Percentiles rank a stretch among this genome's conserved stretches.
phyloP scores from a whole-genome alignment of 2,329 filamentous ascomycete species.

The Fusarium lyarnte region DNA sequence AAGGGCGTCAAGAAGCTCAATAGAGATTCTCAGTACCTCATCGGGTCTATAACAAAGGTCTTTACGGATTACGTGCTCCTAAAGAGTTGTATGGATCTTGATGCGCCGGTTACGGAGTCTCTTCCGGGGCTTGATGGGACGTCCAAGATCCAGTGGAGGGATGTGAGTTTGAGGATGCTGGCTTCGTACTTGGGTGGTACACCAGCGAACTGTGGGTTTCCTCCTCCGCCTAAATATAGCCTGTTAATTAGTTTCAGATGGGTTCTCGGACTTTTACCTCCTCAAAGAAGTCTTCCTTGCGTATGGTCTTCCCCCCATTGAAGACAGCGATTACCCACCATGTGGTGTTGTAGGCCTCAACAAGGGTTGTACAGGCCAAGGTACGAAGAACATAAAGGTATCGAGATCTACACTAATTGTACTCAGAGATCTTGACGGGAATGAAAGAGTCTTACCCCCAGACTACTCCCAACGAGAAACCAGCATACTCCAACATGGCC shows the following conservation, averaged over 20 bases:
- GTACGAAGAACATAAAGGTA: slow-evolving; percentile 29
- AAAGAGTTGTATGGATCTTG: slow-evolving; percentile 47
- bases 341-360: slow-evolving; percentile 52
- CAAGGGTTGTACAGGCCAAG: slow-evolving; percentile 45
- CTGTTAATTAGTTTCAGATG: slow-evolving; percentile 16
- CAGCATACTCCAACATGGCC: slow-evolving; percentile 54
- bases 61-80: slow-evolving; percentile 51
- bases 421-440: slow-evolving; percentile 46
- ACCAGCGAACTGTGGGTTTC: slow-evolving; percentile 47
- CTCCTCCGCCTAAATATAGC: rapidly evolving
- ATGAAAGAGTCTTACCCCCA: slow-evolving; percentile 46
- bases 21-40: slow-evolving; percentile 53
- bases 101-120: slow-evolving; percentile 47
- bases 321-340: slow-evolving; percentile 47
- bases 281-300: slow-evolving; percentile 47
- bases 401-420: background rate
- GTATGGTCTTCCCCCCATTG: slow-evolving; percentile 51
- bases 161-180: slow-evolving; percentile 51
- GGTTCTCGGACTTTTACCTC: slow-evolving; percentile 49
- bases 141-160: slow-evolving; percentile 47
- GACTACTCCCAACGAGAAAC: slow-evolving; percentile 44
- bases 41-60: slow-evolving; percentile 54
- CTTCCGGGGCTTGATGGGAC: slow-evolving; percentile 45
- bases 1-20: slow-evolving; percentile 47
- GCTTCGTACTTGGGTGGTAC: slow-evolving; percentile 50